Evolutionary conservation across 2,329 filamentous ascomycete species (phyloP).

Genomic region (Fusarium duplospermum): DNA sequence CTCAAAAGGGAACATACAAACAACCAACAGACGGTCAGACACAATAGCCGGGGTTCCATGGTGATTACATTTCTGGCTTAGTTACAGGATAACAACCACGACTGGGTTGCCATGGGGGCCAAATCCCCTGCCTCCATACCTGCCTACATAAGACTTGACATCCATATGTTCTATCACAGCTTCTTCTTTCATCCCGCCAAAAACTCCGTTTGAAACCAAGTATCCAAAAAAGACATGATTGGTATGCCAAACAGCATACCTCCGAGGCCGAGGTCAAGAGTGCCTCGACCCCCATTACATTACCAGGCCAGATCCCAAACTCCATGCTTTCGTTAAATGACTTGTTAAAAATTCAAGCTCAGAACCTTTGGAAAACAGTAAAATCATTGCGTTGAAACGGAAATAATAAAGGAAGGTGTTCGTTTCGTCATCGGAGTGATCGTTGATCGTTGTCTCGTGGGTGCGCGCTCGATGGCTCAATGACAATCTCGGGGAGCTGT

Average conservation of each 20-base stretch:
- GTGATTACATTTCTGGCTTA: not conserved
- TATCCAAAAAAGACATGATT: constrained; percentile 6
- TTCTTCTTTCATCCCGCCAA: constrained; percentile 4
- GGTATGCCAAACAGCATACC: constrained; percentile 8
- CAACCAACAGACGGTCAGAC: not conserved
- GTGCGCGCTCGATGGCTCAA: constrained; percentile 61
- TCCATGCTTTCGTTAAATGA: constrained; percentile 39
- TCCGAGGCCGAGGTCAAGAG: constrained; percentile 2
- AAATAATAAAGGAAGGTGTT: not conserved
- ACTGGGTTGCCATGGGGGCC: not conserved
- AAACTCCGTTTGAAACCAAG: constrained; percentile 1
- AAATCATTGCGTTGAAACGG: constrained; percentile 6
- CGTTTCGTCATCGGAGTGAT: constrained; percentile 25
- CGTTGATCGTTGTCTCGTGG: constrained; percentile 35
- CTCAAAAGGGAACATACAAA: not conserved
- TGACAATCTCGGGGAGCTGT: constrained; percentile 67
- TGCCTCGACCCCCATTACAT: constrained; percentile 18
- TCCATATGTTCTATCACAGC: not conserved
- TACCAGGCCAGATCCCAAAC: constrained; percentile 36
- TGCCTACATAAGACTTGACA: not conserved
- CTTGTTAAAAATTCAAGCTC: constrained; percentile 15
- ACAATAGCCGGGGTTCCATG: not conserved
- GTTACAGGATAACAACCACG: not conserved
- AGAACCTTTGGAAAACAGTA: not conserved
- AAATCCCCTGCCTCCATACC: not conserved